Conservation (phyloP, 2,329 filamentous ascomycete genomes). For the Colletotrichum phormii region DNA sequence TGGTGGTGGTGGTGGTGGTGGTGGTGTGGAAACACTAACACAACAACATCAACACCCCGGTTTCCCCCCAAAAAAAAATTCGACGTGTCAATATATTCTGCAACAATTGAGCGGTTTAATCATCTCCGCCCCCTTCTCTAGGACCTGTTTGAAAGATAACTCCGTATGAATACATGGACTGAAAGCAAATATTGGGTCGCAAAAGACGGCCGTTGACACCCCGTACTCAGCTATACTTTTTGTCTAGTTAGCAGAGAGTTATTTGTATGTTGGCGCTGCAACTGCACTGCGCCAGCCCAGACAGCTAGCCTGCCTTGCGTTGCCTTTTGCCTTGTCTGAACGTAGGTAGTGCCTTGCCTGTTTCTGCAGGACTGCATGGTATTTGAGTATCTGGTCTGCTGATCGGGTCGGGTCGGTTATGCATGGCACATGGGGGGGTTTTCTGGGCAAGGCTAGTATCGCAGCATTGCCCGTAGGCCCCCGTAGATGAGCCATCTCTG, state of each 20-base stretch:
- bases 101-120: not conserved
- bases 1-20: not conserved
- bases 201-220: not conserved
- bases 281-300: not conserved
- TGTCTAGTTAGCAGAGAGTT: not conserved
- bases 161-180: too few species aligned
- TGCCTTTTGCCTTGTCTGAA: too few species aligned
- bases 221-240: not conserved
- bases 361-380: not conserved
- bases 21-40: not conserved
- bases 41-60: too few species aligned
- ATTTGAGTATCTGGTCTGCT: not conserved
- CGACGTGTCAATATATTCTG: not conserved
- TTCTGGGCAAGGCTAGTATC: not conserved
- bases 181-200: not conserved
- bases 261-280: not conserved
- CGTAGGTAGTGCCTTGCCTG: too few species aligned
- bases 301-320: too few species aligned
- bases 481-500: too few species aligned
- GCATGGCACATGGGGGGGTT: not conserved
- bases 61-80: not conserved
- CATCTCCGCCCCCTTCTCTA: not conserved
- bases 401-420: slow-evolving; percentile 23
- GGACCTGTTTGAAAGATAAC: too few species aligned
- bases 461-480: not conserved